Evolutionary conservation across 441 rosid genomes (phyloP), one percentile per base, ranked within the genome.

Genomic region (Metrosideros polymorpha): DNA sequence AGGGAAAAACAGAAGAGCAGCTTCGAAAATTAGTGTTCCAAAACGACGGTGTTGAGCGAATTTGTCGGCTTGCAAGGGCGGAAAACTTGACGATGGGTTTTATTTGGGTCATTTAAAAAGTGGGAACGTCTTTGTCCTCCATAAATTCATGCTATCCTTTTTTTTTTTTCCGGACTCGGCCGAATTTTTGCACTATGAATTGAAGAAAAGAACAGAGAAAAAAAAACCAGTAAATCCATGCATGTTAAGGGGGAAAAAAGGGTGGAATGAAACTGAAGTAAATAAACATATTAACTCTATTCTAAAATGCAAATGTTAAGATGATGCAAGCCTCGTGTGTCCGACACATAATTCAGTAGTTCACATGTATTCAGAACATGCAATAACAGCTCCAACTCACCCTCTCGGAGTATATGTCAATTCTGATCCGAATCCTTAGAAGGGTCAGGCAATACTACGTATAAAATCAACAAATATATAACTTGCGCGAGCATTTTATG

Each of bases 171-270:
- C 1, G n/a, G 13, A 55, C 29, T 27, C 3, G 6, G 14, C 35
- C 19, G 0, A 59, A 59, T 59, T 59, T n/a, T 29, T 29, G 29
- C 32, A 2, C 35, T 15, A 30, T 15, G 14, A 27, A 29, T 59
- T 3, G 10, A 30, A 57, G 63, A 57, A 6, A 27, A n/a, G 3
- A 27, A n/a, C 0, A 12, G 17, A 57, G 63, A 57, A 57, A 57
- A 57, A n/a, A n/a, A n/a, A 57, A 15, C 22, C 10, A 22, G 19
- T 13, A 57, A 59, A n/a, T 4, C 32, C 39, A 6, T 14, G 71
- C 9, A 15, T 32, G 39, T 2, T 29, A 1, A 0, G n/a, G 19
- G 35, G 19, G 35, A 15, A 2, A 3, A 1, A 0, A 5, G 15
- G 30, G 35, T 29, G 71, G 39, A 59, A 59, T 29, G 71, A 59